A percentile compares a stretch with the other conserved stretches of the same genome.
Conservation (phyloP, 2,329 filamentous ascomycete genomes). For the Parastagonospora avenae region DNA sequence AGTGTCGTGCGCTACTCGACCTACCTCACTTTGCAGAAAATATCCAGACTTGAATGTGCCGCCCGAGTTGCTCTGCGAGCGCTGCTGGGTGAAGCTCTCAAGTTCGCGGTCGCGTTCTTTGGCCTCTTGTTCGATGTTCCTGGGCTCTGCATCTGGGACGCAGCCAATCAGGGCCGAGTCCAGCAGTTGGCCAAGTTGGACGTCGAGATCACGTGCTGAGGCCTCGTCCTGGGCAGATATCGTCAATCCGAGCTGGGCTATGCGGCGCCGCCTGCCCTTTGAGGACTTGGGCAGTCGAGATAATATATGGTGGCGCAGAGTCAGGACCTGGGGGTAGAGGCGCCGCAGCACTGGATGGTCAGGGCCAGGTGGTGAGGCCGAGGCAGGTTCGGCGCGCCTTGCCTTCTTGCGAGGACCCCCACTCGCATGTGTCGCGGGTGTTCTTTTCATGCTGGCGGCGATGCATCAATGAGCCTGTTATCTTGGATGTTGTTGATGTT, state of each 20-base stretch:
- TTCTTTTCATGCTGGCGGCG: conserved; percentile 38
- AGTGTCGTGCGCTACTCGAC: conserved; percentile 15
- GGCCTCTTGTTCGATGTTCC: conserved; percentile 56
- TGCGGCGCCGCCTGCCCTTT: conserved; percentile 55
- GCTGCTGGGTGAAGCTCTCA: conserved; percentile 53
- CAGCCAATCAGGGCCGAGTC: conserved; percentile 71
- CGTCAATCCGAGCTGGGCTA: conserved; percentile 44
- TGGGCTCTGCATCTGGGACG: conserved; percentile 41
- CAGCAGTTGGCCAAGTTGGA: conserved; percentile 62
- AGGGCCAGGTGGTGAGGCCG: conserved; percentile 38
- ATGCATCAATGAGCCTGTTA: conserved; percentile 1
- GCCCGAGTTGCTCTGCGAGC: conserved; percentile 38
- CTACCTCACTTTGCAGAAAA: conserved; percentile 52
- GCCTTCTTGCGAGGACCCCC: conserved; percentile 29
- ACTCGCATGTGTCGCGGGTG: conserved; percentile 24
- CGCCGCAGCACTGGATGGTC: conserved; percentile 69
- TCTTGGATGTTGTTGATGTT: not conserved
- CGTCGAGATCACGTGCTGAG: conserved; percentile 48
- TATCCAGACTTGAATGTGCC: conserved; percentile 39
- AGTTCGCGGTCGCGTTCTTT: conserved; percentile 46
- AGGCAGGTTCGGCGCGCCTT: conserved; percentile 34
- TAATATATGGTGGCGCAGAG: conserved; percentile 73
- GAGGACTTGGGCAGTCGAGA: conserved; percentile 69
- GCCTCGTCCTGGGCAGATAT: conserved; percentile 10
- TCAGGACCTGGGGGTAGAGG: conserved; percentile 70